Percentiles rank a stretch among this genome's conserved stretches.
Evolutionary conservation across 1,284 basidiomycete genomes (phyloP).

Genomic region (Cryptococcus jaspeensis): DNA sequence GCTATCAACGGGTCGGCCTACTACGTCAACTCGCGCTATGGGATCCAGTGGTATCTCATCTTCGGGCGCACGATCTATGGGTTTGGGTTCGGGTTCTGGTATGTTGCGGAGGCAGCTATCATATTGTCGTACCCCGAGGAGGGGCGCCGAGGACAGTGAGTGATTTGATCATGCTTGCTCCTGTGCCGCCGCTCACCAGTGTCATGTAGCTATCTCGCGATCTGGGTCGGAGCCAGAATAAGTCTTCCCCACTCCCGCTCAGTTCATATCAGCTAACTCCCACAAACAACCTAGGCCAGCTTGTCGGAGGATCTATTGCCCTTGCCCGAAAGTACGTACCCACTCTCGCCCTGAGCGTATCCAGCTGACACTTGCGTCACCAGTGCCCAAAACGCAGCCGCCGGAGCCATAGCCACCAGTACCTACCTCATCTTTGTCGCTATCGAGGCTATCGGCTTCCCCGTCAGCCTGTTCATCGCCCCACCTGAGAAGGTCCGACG

Average conservation of each 20-base stretch:
- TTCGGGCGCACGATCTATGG: slow-evolving; percentile 27
- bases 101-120: slow-evolving; percentile 30
- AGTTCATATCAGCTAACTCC: no score
- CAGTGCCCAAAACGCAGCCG: slow-evolving; percentile 17
- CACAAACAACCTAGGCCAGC: slow-evolving; percentile 34
- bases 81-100: slow-evolving; percentile 24
- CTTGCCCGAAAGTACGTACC: slow-evolving; percentile 18
- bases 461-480: slow-evolving; percentile 21
- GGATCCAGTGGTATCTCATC: slow-evolving; percentile 27
- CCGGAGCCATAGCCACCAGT: slow-evolving; percentile 24
- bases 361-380: no score
- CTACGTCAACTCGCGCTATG: slow-evolving; percentile 24
- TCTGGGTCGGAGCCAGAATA: slow-evolving; percentile 36
- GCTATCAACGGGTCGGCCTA: slow-evolving; percentile 24
- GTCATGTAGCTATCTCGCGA: slow-evolving; percentile 24
- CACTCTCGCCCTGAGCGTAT: no score
- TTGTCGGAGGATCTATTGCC: slow-evolving; percentile 31
- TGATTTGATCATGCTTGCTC: neutral
- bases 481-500: slow-evolving; percentile 32
- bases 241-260: slow-evolving; percentile 28
- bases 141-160: slow-evolving; percentile 21
- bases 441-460: slow-evolving; percentile 28
- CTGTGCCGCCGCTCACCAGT: neutral
- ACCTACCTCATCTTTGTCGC: slow-evolving; percentile 40
- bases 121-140: slow-evolving; percentile 30